phyloP scores from a whole-genome alignment of 176 grass and related monocot species.

The Eleusine coracana region DNA sequence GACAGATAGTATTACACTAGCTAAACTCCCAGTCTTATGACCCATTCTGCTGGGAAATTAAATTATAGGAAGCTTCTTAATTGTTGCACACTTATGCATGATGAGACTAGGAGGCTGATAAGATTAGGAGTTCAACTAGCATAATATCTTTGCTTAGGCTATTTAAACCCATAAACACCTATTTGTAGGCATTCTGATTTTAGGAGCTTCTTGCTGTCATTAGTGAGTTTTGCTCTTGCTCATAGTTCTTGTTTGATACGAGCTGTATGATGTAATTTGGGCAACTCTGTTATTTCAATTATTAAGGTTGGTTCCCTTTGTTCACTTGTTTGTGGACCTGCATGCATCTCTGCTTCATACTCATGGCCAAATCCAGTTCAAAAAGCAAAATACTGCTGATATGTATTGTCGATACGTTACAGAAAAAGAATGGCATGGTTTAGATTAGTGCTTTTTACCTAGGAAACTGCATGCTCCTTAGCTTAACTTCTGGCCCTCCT shows the following conservation, averaged over 20 bases:
- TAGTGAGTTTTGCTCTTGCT: constrained; percentile 4
- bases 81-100: neutral
- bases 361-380: neutral
- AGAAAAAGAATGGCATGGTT: neutral
- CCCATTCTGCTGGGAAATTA: neutral
- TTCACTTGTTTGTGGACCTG: neutral
- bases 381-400: neutral
- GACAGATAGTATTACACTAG: neutral
- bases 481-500: neutral
- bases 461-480: neutral
- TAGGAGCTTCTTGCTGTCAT: neutral
- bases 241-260: neutral
- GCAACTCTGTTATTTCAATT: neutral
- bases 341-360: constrained; percentile 4
- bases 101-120: neutral
- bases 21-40: neutral
- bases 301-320: neutral
- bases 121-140: too few species aligned
- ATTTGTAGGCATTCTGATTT: neutral
- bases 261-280: constrained; percentile 1
- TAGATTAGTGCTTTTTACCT: neutral
- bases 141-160: too few species aligned
- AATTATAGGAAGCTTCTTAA: neutral
- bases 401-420: neutral
- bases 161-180: neutral